phyloP scores from a whole-genome alignment of 2,329 filamentous ascomycete species.

The Hypoxylon sp. region DNA sequence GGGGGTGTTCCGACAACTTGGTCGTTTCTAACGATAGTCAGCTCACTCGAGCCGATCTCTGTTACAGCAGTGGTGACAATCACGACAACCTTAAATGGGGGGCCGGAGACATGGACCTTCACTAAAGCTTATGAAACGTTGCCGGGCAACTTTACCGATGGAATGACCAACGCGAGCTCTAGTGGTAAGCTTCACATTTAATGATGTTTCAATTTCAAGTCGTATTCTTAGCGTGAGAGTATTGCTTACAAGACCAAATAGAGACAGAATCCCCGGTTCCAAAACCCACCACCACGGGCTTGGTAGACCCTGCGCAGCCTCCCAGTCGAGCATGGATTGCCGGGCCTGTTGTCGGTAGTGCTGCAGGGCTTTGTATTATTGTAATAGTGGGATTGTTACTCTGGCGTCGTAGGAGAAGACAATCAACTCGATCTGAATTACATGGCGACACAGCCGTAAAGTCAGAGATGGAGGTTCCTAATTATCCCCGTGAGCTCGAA shows the following conservation, averaged over 20 bases:
- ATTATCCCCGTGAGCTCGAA: slow-evolving; percentile 24
- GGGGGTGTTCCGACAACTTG: slow-evolving; percentile 5
- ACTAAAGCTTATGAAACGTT: slow-evolving; percentile 28
- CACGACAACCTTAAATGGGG: slow-evolving; percentile 4
- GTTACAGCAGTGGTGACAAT: slow-evolving; percentile 14
- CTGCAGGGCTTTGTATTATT: slow-evolving; percentile 8
- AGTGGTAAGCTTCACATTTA: slow-evolving; percentile 13
- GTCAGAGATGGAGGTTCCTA: slow-evolving; percentile 20
- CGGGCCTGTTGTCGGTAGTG: slow-evolving; percentile 22
- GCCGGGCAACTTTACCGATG: background rate
- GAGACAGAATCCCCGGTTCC: background rate
- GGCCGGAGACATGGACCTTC: background rate
- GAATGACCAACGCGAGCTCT: background rate
- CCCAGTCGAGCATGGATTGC: slow-evolving; percentile 26
- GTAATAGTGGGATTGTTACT: slow-evolving; percentile 8
- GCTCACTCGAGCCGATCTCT: slow-evolving; percentile 11
- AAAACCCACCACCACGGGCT: background rate
- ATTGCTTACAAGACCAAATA: background rate
- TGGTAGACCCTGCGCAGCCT: background rate
- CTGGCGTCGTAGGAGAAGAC: slow-evolving; percentile 12
- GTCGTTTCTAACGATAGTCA: slow-evolving; percentile 5
- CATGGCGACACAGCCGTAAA: slow-evolving; percentile 10
- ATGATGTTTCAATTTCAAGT: too few species aligned
- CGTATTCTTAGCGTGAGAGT: too few species aligned
- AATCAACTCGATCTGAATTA: slow-evolving; percentile 13